Conservation (phyloP, 805 yeast species). For the Pichia occidentalis region DNA sequence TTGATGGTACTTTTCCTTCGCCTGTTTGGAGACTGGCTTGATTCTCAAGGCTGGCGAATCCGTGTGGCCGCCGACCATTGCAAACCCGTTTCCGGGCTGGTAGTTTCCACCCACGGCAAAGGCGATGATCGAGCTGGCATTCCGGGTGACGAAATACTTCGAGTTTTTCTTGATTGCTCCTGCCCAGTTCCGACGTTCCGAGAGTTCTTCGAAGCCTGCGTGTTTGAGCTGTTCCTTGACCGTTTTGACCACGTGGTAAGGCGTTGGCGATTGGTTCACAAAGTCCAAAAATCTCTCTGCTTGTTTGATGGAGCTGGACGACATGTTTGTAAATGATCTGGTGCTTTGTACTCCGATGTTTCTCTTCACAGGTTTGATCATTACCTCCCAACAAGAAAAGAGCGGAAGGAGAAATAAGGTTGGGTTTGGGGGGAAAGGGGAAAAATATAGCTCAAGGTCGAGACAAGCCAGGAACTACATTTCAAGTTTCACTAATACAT, state of each 20-base stretch:
- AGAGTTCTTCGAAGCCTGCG: conserved; percentile 68
- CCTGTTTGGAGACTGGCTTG: conserved; percentile 75
- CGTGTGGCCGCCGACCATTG: conserved; percentile 94
- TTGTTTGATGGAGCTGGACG: conserved; percentile 24
- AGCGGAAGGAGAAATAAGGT: no score
- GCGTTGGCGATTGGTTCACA: conserved; percentile 84
- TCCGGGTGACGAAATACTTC: conserved; percentile 82
- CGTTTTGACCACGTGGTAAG: conserved; percentile 82
- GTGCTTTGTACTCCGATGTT: not conserved
- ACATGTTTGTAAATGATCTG: conserved; percentile 5
- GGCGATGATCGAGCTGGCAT: conserved; percentile 82
- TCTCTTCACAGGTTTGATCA: not conserved
- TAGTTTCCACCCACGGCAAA: conserved; percentile 73
- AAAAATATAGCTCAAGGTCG: no score
- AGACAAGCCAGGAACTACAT: no score
- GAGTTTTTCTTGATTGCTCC: conserved; percentile 46
- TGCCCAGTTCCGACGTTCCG: conserved; percentile 69
- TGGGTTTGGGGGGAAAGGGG: no score
- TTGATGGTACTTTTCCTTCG: conserved; percentile 71
- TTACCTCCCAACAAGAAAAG: no score
- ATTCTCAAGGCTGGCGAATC: conserved; percentile 88
- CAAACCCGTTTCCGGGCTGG: conserved; percentile 71
- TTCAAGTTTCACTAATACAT: no score
- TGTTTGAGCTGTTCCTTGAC: conserved; percentile 46
- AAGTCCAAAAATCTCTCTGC: conserved; percentile 66